Evolutionary conservation across 331 rosid genomes (phyloP), one percentile per base, ranked within the genome.

Genomic region (Dryas integrifolia): DNA sequence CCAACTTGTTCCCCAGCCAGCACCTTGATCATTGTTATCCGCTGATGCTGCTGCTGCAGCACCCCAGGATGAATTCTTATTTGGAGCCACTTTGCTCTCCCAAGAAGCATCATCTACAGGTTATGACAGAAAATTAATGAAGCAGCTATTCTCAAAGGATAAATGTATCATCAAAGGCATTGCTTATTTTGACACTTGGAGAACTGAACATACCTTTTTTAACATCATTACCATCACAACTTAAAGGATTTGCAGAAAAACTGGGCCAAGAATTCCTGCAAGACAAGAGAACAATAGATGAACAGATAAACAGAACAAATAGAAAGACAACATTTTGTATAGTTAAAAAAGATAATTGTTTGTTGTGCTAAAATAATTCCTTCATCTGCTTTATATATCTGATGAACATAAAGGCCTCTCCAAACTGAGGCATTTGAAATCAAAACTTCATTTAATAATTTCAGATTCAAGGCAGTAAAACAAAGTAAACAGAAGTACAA

Each of bases 191-290:
- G 43, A 68, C 18, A 15, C 40, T 59, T 15, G 55, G 56, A 21
- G 66, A 67, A 65, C 61, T 72, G 47, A 67, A 62, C 55, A 63
- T 75, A 87, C 86, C 85, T 15, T 78, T 76, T 24, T 76, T 76
- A 41, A 49, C 73, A 53, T 61, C 79, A 57, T 79, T 77, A 65
- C 78, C 86, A 67, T 76, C 86, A 0, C 87, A 77, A 63, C 84
- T 48, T 9, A 63, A 65, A 67, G 83, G 86, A 75, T 88, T 83
- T 8, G 65, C 74, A 60, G 92, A 73, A 65, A 50, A 66, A 72
- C 86, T 87, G 67, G 91, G 83, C 97, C 92, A 88, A 7, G 85
- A 59, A 70, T 77, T 85, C 83, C 97, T 93, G 87, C 80, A 80
- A 79, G 65, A 74, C 35, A 38, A 46, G 9, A 30, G 8, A 21